Evolutionary conservation across 2,329 filamentous ascomycete genomes (phyloP).

Genomic region (Penicillium sp.): DNA sequence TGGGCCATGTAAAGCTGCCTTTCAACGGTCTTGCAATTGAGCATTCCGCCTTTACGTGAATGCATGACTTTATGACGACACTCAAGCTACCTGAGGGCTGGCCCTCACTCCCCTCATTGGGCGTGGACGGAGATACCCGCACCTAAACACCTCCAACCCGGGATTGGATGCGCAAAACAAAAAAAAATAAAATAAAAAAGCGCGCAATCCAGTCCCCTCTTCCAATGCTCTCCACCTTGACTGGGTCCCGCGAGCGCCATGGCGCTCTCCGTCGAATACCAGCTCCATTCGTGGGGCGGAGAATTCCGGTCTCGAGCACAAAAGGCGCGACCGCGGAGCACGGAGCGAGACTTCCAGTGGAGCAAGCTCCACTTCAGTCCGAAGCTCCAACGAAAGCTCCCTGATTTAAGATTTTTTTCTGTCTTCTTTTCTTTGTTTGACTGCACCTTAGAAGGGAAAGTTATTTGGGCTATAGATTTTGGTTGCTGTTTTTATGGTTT

Average conservation of each 20-base stretch:
- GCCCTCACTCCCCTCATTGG: neutral
- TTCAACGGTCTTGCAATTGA: neutral
- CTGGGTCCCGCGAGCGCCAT: neutral
- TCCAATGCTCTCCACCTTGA: neutral
- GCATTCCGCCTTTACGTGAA: neutral
- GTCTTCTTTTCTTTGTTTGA: conserved; percentile 3
- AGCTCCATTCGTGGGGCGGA: conserved; percentile 9
- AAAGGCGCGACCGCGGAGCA: conserved; percentile 13
- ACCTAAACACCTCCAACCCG: neutral
- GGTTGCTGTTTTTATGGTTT: neutral
- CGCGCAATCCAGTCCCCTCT: neutral
- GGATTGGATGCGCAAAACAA: neutral
- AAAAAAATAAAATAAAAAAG: neutral
- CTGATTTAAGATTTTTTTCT: neutral
- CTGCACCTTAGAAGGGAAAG: neutral
- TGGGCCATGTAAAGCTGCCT: conserved; percentile 19
- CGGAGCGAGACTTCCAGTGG: conserved; percentile 10
- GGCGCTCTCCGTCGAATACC: neutral
- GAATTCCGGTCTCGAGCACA: conserved; percentile 7
- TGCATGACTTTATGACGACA: conserved; percentile 9
- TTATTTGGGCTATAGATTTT: conserved; percentile 1
- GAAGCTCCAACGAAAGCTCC: neutral
- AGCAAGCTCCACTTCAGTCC: conserved; percentile 7
- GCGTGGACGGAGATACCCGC: neutral
- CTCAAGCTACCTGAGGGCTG: conserved; percentile 1